Evolutionary conservation across 257 asterid species (phyloP).

Genomic region (Primulina tabacum): DNA sequence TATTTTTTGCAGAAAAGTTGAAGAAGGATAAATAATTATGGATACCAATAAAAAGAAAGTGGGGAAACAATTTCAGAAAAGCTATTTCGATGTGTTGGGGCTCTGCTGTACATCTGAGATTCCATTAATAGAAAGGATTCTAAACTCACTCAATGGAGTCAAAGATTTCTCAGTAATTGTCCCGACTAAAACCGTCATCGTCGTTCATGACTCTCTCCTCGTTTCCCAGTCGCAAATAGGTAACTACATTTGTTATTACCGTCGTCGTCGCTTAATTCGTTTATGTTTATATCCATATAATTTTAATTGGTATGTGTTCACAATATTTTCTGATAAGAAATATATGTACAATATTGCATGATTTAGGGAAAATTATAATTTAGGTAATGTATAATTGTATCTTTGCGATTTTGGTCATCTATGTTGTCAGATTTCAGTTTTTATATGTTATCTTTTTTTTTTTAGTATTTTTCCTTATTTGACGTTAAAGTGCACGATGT

Average conservation of each 20-base stretch:
- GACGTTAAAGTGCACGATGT: no score
- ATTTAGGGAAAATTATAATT: no score
- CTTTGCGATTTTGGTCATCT: no score
- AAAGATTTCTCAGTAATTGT: constrained; percentile 59
- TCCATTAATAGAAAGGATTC: constrained; percentile 49
- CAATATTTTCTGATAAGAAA: no score
- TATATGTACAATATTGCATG: no score
- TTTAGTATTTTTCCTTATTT: no score
- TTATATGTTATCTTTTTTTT: no score
- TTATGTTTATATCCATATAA: no score
- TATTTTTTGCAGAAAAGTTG: not conserved
- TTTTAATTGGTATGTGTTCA: no score
- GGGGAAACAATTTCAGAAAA: constrained; percentile 42
- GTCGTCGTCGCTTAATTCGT: no score
- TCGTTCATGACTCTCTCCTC: constrained; percentile 55
- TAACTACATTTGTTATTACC: constrained; percentile 8
- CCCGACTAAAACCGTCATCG: constrained; percentile 60
- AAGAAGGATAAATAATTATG: not conserved
- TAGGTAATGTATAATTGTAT: no score
- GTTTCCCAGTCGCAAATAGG: constrained; percentile 66
- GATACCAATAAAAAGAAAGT: not conserved
- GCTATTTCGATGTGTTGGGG: constrained; percentile 87
- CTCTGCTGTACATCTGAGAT: constrained; percentile 67
- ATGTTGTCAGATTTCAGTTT: no score
- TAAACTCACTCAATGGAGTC: constrained; percentile 62